Evolutionary conservation across 257 asterid genomes (phyloP).

Genomic region (Nemophila menziesii): DNA sequence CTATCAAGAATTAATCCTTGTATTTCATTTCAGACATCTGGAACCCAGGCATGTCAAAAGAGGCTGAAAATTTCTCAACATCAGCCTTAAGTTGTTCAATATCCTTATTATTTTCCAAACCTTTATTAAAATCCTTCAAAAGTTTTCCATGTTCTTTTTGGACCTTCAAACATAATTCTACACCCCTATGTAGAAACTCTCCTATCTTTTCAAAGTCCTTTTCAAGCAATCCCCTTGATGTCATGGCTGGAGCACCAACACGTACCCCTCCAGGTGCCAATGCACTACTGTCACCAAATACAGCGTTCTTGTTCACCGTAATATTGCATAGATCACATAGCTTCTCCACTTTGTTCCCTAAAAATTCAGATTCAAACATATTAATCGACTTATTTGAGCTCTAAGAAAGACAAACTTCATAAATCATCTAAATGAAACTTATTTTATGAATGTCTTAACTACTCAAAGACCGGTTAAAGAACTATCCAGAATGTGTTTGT

Average conservation of each 20-base stretch:
- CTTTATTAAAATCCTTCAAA: conserved; percentile 92
- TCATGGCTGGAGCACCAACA: conserved; percentile 97
- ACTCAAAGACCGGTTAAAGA: too few relatives aligned
- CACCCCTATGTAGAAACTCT: conserved; percentile 89
- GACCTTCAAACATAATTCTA: conserved; percentile 58
- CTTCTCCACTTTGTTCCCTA: conserved; percentile 96
- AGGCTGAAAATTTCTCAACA: conserved; percentile 69
- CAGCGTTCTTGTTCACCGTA: conserved; percentile 96
- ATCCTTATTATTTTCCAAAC: conserved; percentile 69
- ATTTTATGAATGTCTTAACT: too few relatives aligned
- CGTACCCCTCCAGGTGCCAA: conserved; percentile 99
- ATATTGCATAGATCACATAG: conserved; percentile 89
- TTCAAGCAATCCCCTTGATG: conserved; percentile 86
- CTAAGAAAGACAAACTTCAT: too few relatives aligned
- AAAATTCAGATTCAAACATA: too few relatives aligned
- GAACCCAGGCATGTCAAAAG: conserved; percentile 93
- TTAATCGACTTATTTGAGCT: too few relatives aligned
- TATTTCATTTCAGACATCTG: conserved; percentile 85
- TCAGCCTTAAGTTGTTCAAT: conserved; percentile 83
- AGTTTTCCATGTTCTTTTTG: conserved; percentile 86
- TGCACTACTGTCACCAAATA: conserved; percentile 97
- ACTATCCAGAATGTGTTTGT: too few relatives aligned
- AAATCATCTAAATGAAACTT: too few relatives aligned
- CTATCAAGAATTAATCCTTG: conserved; percentile 38
- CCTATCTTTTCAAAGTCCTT: conserved; percentile 95